Conservation (phyloP, 2,329 filamentous ascomycete species). For the Thelonectria olida region DNA sequence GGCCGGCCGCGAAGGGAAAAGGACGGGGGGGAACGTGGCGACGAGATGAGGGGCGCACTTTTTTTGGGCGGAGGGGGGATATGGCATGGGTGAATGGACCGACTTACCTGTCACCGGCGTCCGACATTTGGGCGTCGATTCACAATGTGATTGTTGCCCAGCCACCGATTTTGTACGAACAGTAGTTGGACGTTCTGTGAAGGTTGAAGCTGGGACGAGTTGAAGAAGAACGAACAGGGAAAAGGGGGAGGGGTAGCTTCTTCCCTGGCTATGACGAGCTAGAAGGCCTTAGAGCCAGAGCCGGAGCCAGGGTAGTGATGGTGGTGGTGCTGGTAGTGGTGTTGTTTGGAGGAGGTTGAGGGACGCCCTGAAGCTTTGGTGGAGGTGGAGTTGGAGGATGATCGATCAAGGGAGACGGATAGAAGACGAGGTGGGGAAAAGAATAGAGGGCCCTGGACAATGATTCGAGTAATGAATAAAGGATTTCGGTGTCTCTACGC, state of each 20-base stretch:
- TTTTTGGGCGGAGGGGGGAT: not conserved
- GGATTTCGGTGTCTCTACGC: too few species aligned
- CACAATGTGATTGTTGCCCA: not conserved
- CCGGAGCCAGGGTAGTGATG: conserved; percentile 6
- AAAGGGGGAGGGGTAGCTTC: conserved; percentile 2
- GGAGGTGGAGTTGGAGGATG: not conserved
- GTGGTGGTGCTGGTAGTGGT: not conserved
- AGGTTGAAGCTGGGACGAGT: not conserved
- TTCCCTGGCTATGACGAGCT: conserved; percentile 1
- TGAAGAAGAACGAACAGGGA: not conserved
- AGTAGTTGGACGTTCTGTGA: not conserved
- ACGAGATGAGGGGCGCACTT: not conserved
- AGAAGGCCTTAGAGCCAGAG: not conserved
- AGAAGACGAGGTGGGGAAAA: too few species aligned
- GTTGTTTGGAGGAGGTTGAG: not conserved
- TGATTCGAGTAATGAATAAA: too few species aligned
- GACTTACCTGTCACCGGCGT: conserved; percentile 38
- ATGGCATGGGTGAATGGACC: not conserved
- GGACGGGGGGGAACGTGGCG: not conserved
- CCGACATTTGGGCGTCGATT: conserved; percentile 34
- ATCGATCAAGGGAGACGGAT: too few species aligned
- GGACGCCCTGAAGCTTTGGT: not conserved
- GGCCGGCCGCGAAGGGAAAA: conserved; percentile 1
- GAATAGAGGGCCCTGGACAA: too few species aligned
- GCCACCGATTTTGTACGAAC: not conserved